Conservation (phyloP, 1,139 yeast genomes). For the Candida pseudoviswanathii region DNA sequence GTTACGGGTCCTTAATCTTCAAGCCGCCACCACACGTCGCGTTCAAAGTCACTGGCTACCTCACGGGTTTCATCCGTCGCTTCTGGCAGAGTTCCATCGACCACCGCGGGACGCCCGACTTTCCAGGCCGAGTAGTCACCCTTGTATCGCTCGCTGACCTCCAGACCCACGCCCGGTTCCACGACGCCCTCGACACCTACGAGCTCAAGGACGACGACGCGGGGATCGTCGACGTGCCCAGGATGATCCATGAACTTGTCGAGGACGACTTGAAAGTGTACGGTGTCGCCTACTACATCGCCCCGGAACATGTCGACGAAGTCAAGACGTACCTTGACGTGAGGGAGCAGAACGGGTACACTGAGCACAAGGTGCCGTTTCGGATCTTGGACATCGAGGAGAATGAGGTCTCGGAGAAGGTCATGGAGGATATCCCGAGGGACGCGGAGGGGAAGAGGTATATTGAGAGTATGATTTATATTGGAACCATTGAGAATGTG, state of each 20-base stretch:
- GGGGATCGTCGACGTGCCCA: constrained; percentile 14
- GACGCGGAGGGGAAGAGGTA: constrained; percentile 34
- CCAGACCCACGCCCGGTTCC: constrained; percentile 38
- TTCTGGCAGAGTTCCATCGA: constrained; percentile 93
- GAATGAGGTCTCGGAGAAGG: constrained; percentile 14
- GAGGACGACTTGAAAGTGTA: constrained; percentile 59
- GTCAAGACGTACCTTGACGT: constrained; percentile 73
- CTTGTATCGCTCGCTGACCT: constrained; percentile 63
- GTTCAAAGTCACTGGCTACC: constrained; percentile 68
- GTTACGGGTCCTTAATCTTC: constrained; percentile 88
- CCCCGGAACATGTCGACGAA: constrained; percentile 58
- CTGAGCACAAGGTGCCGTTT: constrained; percentile 70
- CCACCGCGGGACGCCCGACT: constrained; percentile 84
- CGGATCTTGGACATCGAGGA: constrained; percentile 40
- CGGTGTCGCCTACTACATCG: constrained; percentile 88
- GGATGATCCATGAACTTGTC: constrained; percentile 23
- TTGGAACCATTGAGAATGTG: constrained; percentile 78
- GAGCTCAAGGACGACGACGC: constrained; percentile 27
- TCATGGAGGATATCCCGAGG: constrained; percentile 20
- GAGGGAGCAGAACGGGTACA: constrained; percentile 88
- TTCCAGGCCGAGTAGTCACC: constrained; percentile 89
- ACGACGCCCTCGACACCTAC: constrained; percentile 46
- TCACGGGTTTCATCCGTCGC: constrained; percentile 75
- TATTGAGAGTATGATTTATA: constrained; percentile 70
- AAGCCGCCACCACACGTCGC: constrained; percentile 82